Conservation (phyloP, 129 eudicot species). For the Centrapalus pauciflorus region DNA sequence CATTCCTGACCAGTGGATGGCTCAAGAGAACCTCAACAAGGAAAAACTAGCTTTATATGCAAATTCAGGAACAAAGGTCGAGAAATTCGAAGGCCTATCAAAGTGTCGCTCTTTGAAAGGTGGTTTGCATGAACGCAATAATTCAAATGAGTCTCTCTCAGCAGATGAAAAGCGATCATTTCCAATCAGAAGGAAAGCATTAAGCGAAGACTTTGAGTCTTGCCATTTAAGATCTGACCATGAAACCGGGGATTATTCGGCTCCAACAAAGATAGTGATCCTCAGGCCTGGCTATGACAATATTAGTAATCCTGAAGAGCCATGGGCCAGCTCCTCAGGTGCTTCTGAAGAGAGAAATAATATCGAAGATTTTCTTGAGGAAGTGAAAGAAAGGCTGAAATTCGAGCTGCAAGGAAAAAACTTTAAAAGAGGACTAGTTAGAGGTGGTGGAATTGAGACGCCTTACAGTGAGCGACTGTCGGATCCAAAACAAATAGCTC, state of each 20-base stretch:
- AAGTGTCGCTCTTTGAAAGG: slow-evolving; percentile 19
- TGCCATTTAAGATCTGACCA: slow-evolving; percentile 14
- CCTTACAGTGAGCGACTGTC: slow-evolving; percentile 70
- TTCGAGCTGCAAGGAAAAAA: slow-evolving; percentile 66
- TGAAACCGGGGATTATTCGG: slow-evolving; percentile 26
- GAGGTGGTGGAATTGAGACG: slow-evolving; percentile 90
- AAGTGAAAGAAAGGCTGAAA: slow-evolving; percentile 82
- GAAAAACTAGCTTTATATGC: slow-evolving; percentile 61
- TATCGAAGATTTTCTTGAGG: slow-evolving; percentile 92
- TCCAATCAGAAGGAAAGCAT: slow-evolving; percentile 26
- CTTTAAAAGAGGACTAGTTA: slow-evolving; percentile 33
- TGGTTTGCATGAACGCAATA: slow-evolving; percentile 18
- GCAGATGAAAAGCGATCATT: slow-evolving; percentile 21
- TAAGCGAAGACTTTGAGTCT: slow-evolving; percentile 36
- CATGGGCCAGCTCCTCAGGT: slow-evolving; percentile 63
- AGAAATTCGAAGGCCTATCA: slow-evolving; percentile 27
- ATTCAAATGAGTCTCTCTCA: not conserved
- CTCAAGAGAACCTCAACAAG: slow-evolving; percentile 77
- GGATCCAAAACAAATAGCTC: slow-evolving; percentile 61
- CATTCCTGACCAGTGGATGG: slow-evolving; percentile 55
- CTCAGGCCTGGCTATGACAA: slow-evolving; percentile 76
- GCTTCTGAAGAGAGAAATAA: slow-evolving; percentile 66
- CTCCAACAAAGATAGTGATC: slow-evolving; percentile 71
- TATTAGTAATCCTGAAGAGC: slow-evolving; percentile 43
- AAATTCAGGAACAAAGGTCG: slow-evolving; percentile 31